Percentiles rank a stretch among this genome's conserved stretches.
Evolutionary conservation across 164 flowering plant genomes (phyloP).

Genomic region (Cinnamomum chago): DNA sequence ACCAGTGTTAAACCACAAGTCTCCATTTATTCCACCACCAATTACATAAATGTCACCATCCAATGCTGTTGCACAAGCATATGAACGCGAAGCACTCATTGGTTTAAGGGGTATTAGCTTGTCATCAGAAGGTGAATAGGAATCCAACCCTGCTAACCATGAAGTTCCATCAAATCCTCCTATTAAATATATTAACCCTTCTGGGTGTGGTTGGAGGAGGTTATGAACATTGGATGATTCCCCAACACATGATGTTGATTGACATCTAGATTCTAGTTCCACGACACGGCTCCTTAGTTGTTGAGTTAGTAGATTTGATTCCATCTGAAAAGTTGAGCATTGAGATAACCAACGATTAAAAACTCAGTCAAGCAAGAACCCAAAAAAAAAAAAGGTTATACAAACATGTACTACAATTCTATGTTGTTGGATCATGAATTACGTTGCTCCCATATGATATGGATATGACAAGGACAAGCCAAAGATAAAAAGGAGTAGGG

Average conservation of each 20-base stretch:
- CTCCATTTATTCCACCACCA: constrained; percentile 67
- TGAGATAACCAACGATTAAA: not conserved
- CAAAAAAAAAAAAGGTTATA: too few relatives aligned
- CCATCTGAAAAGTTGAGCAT: constrained; percentile 31
- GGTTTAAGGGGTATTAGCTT: constrained; percentile 46
- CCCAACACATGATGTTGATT: constrained; percentile 13
- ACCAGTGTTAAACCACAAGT: constrained; percentile 83
- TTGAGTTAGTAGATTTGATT: constrained; percentile 43
- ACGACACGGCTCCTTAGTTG: constrained; percentile 34
- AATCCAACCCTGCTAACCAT: constrained; percentile 51
- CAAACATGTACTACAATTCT: not conserved
- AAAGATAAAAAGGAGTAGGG: too few relatives aligned
- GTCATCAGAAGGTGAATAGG: constrained; percentile 57
- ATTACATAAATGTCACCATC: constrained; percentile 52
- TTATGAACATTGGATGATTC: constrained; percentile 15
- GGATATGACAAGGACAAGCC: too few relatives aligned
- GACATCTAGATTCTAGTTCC: constrained; percentile 31
- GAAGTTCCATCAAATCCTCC: constrained; percentile 79
- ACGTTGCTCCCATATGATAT: too few relatives aligned
- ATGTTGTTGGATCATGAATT: not conserved
- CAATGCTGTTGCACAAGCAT: constrained; percentile 52
- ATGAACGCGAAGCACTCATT: constrained; percentile 60
- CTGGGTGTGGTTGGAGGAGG: constrained; percentile 22
- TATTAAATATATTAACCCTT: constrained; percentile 44
- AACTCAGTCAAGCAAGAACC: not conserved